Evolutionary conservation across 2,329 filamentous ascomycete species (phyloP), one percentile per base, ranked within the genome.

Genomic region (Chaetomiaceae sp.): DNA sequence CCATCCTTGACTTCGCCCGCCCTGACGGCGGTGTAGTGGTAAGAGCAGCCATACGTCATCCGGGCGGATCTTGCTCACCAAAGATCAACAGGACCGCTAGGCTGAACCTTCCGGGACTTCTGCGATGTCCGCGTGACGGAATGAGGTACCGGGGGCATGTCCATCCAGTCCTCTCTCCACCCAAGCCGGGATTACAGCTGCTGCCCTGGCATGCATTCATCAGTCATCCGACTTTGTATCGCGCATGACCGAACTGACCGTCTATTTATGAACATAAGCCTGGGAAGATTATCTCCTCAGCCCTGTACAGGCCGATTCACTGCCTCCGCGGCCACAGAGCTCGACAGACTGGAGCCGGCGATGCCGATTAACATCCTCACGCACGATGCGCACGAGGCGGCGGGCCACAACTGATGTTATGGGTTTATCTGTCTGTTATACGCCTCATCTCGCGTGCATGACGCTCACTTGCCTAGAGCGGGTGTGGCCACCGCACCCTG

Each of bases 401-500:
- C n/a, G n/a, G n/a, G n/a, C n/a, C n/a, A n/a, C n/a, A 14, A 8
- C 21, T 6, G 21, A 40, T 6, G 41, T 23, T 54, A 43, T 53
- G 55, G 55, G 44, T 14, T 52, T 48, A 14, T 9, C 5, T 48
- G 36, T 55, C 44, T 58, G 16, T 25, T 59, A 59, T 58, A 54
- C n/a, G 47, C 49, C 51, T 61, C 53, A 61, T 60, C 47, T 57
- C 56, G 57, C 51, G 32, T 51, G 27, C 38, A 29, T 23, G 41
- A 47, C 44, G 48, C 46, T 37, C 30, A 21, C 33, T 45, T 51
- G 43, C 9, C 49, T 44, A 23, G 25, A 52, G 21, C 36, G 29
- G 43, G 29, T 18, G 21, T 34, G 27, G 38, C 10, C 25, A 16
- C 42, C 25, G 45, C 34, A 30, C 16, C 33, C 34, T 30, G 33